Evolutionary conservation across 176 grass and related monocot genomes (phyloP), one percentile per base, ranked within the genome.

Genomic region (Cocos nucifera): DNA sequence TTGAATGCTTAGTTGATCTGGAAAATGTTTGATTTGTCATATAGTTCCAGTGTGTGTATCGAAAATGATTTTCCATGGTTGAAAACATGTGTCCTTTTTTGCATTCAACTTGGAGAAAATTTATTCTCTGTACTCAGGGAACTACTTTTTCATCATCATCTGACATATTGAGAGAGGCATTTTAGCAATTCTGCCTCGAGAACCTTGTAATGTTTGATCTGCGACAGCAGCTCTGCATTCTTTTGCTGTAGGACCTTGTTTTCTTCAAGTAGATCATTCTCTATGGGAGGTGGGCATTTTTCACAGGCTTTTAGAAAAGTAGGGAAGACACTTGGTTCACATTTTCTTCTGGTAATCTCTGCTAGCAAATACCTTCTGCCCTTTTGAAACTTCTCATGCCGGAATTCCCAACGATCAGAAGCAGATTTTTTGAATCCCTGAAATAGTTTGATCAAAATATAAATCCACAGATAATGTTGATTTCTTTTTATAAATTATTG

Each of bases 341-440:
- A 56, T 56, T 56, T 18, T 56, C 53, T n/a, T 21, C 53, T 56
- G 10, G 19, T 22, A 56, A 56, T 56, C 53, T 21, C 53, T 56
- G n/a, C 53, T 56, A 56, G 53, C 20, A 56, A 56, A 19, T 56
- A 4, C 53, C n/a, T 56, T 6, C 53, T 56, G 17, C n/a, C 53
- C 20, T 56, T 56, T 2, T 56, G 53, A 56, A 56, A 56, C 19
- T 56, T 56, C 19, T 56, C 53, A 16, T 56, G 53, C 53, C 20
- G n/a, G 53, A 56, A 56, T 21, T 56, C 53, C 53, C 53, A 56
- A 3, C 53, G 53, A 22, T 22, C 53, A 8, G 53, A 56, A 56
- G 53, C n/a, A 21, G 17, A 22, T 6, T 56, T 56, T 56, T 56
- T 56, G 53, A 56, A 56, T 21, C 53, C 53, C 53, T 56, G 53